Percentiles rank a stretch among this genome's conserved stretches.
Evolutionary conservation across 257 asterid species (phyloP).

Genomic region (Petunia axillaris): DNA sequence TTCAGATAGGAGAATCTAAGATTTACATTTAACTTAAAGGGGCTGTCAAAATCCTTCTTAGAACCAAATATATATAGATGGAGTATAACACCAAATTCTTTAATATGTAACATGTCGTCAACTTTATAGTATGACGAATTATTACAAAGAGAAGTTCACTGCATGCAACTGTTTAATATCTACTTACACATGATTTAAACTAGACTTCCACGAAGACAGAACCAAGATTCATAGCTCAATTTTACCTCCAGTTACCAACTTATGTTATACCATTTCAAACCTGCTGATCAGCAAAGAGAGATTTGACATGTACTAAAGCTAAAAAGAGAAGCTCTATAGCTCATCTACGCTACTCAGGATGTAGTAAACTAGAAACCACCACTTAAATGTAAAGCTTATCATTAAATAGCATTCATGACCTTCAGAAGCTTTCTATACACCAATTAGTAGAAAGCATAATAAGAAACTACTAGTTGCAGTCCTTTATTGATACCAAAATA

Average conservation of each 20-base stretch:
- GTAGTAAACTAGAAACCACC: slow-evolving; percentile 2
- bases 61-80: background rate
- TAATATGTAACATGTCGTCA: background rate
- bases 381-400: background rate
- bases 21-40: background rate
- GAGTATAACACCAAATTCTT: background rate
- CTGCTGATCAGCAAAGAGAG: slow-evolving; percentile 3
- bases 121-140: background rate
- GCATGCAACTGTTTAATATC: background rate
- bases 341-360: background rate
- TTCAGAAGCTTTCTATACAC: background rate
- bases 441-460: background rate
- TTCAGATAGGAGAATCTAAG: background rate
- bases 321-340: slow-evolving; percentile 15
- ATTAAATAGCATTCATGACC: background rate
- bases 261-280: background rate
- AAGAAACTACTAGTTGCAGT: slow-evolving; percentile 1
- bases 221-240: slow-evolving; percentile 3
- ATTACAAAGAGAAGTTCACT: background rate
- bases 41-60: background rate
- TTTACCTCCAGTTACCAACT: background rate
- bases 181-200: background rate
- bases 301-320: background rate
- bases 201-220: background rate
- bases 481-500: background rate